Evolutionary conservation across 352 stramenopile species (phyloP), one percentile per base, ranked within the genome.

Genomic region (Phytophthora meadii): DNA sequence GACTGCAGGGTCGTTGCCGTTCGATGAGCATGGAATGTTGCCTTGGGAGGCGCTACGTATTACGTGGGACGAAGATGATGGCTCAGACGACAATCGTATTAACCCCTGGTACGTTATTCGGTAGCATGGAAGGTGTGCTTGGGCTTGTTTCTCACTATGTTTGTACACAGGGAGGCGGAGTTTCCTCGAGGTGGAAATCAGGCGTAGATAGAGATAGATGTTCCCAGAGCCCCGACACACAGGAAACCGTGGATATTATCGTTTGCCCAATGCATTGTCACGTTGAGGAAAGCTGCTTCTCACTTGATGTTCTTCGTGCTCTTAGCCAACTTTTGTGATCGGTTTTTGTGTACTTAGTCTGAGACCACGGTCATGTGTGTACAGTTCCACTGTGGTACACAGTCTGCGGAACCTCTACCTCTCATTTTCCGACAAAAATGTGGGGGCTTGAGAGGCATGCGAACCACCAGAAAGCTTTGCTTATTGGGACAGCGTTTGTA

Each of bases 51-150:
- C 84, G 7, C 68, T 93, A 36, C 84, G 83, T 17, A 80, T 95
- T 60, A 88, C 86, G 40, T 95, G 87, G 87, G 84, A 95, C 45
- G 84, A 94, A 84, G 84, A 93, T 55, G 87, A 93, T 46, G 87
- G 87, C 28, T 87, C 82, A 19, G 82, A 92, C 37, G 82, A 93
- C 65, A 91, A 82, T 64, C 79, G 85, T 46, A 89, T 95, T 55
- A 95, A 95, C 47, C 87, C 87, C 49, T 95, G 87, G 87, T 95
- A 78, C 58, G 82, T 81, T 44, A 25, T 53, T 27, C 0, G 28
- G 12, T 24, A 25, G 25, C 15, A 17, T 57, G 44, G 37, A 40
- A 9, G 27, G 54, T 32, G 44, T 53, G 68, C 6, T 9, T 34
- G n/a, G 59, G 36, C 4, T 53, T 11, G 9, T 48, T 39, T 61